phyloP scores from a whole-genome alignment of 495 filamentous ascomycete species.

The Aspergillus affinis region DNA sequence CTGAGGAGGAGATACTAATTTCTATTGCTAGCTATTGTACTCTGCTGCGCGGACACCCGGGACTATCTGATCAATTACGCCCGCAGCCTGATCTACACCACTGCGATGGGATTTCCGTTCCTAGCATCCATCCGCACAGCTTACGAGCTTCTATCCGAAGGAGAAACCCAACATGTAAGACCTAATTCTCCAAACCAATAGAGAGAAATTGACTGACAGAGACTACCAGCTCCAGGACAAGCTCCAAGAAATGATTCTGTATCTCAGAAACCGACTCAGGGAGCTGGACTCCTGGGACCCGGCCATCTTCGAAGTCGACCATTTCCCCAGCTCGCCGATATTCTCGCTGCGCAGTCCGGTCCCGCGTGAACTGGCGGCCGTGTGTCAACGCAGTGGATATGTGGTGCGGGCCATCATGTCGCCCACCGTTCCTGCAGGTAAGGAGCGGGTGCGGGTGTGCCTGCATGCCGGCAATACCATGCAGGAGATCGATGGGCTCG shows the following conservation, averaged over 20 bases:
- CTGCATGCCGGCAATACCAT: conserved; percentile 51
- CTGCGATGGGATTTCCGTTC: conserved; percentile 48
- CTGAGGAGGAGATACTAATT: not conserved
- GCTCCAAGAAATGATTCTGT: conserved; percentile 37
- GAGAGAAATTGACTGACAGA: conserved; percentile 1
- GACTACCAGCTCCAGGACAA: conserved; percentile 35
- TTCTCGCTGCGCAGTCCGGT: conserved; percentile 45
- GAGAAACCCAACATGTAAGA: conserved; percentile 41
- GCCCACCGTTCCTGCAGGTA: conserved; percentile 48
- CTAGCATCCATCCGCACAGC: conserved; percentile 46
- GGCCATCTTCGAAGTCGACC: conserved; percentile 35
- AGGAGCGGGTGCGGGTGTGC: conserved; percentile 50
- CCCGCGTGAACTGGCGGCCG: conserved; percentile 31
- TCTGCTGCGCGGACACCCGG: conserved; percentile 42
- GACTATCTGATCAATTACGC: conserved; percentile 49
- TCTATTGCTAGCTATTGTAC: conserved; percentile 37
- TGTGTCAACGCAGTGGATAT: conserved; percentile 36
- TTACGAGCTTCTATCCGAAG: conserved; percentile 43
- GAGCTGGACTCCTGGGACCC: conserved; percentile 28
- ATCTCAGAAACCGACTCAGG: conserved; percentile 35
- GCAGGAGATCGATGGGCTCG: conserved; percentile 44
- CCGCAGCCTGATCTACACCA: conserved; percentile 49
- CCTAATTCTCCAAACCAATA: not conserved
- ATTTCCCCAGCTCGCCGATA: conserved; percentile 44
- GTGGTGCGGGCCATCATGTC: conserved; percentile 49